Percentiles rank a stretch among this genome's conserved stretches.
Evolutionary conservation across 2,329 filamentous ascomycete genomes (phyloP).

Genomic region (Reticulascus tulasneorum): DNA sequence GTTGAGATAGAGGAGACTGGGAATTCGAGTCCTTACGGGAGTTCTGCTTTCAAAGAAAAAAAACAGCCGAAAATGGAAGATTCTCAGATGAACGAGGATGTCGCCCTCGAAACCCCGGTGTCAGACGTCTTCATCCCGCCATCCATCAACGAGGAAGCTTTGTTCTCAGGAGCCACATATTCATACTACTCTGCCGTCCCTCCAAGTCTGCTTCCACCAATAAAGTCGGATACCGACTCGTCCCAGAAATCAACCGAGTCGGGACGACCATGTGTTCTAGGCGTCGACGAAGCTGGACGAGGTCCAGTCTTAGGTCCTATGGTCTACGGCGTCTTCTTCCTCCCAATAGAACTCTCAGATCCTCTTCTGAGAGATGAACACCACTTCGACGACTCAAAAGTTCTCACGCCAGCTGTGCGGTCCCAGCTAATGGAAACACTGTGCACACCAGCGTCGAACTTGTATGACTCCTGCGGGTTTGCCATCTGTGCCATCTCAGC

Average conservation of each 20-base stretch:
- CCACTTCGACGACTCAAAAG: constrained; percentile 94
- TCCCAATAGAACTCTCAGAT: constrained; percentile 68
- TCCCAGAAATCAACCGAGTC: constrained; percentile 21
- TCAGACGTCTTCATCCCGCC: constrained; percentile 53
- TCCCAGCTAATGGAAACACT: constrained; percentile 65
- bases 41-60: too few species aligned
- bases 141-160: constrained; percentile 31
- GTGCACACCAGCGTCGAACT: constrained; percentile 57
- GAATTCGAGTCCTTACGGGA: too few species aligned
- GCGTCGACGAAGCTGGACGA: constrained; percentile 90
- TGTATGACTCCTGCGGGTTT: constrained; percentile 67
- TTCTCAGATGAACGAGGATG: constrained; percentile 30
- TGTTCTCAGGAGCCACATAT: constrained; percentile 66
- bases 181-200: constrained; percentile 69
- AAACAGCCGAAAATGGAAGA: too few species aligned
- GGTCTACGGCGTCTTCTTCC: constrained; percentile 69
- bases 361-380: constrained; percentile 73
- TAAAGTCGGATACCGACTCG: constrained; percentile 17
- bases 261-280: constrained; percentile 60
- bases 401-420: constrained; percentile 76
- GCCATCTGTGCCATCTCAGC: constrained; percentile 78
- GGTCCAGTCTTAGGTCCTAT: constrained; percentile 86
- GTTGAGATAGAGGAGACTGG: neutral
- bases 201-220: constrained; percentile 47
- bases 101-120: constrained; percentile 27